Evolutionary conservation across 768 basidiomycete species (phyloP).

Genomic region (Mrakia hoshinonis): DNA sequence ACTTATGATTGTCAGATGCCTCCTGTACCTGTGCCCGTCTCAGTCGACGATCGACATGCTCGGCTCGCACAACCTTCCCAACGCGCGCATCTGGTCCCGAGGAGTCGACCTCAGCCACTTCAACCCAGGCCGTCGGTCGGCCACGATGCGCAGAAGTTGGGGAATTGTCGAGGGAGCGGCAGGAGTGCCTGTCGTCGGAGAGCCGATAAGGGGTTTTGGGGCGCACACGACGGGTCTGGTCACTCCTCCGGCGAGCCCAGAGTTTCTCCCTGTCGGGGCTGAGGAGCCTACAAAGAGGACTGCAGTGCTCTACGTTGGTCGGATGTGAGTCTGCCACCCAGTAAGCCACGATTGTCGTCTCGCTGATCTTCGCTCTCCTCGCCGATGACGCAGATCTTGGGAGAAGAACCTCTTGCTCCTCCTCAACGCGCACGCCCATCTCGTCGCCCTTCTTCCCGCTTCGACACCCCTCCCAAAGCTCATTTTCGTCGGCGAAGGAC

Average conservation of each 20-base stretch:
- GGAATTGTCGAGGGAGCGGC: slow-evolving; percentile 28
- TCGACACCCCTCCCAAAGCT: slow-evolving; percentile 36
- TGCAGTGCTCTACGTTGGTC: slow-evolving; percentile 42
- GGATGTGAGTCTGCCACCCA: slow-evolving; percentile 42
- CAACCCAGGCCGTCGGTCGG: slow-evolving; percentile 37
- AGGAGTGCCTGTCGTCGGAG: slow-evolving; percentile 33
- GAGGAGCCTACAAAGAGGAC: slow-evolving; percentile 22
- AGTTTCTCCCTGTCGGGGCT: neutral
- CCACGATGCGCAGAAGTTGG: slow-evolving; percentile 38
- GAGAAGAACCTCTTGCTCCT: slow-evolving; percentile 47
- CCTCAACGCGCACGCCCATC: slow-evolving; percentile 40
- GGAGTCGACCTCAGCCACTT: slow-evolving; percentile 43
- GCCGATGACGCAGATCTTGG: slow-evolving; percentile 37
- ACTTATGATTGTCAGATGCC: slow-evolving; percentile 32
- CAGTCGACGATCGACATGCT: slow-evolving; percentile 43
- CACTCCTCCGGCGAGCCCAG: slow-evolving; percentile 18
- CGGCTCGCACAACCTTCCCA: slow-evolving; percentile 36
- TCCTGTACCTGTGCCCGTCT: slow-evolving; percentile 44
- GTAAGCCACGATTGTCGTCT: no score
- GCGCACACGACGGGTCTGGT: slow-evolving; percentile 7
- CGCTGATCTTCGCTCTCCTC: neutral
- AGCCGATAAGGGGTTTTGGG: neutral
- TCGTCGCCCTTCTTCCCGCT: slow-evolving; percentile 33
- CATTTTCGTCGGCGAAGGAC: slow-evolving; percentile 46
- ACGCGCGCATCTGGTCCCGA: slow-evolving; percentile 44